Base-by-base conservation (phyloP, 768 basidiomycete genomes). In the Cystobasidiopsis lactophilus region DNA sequence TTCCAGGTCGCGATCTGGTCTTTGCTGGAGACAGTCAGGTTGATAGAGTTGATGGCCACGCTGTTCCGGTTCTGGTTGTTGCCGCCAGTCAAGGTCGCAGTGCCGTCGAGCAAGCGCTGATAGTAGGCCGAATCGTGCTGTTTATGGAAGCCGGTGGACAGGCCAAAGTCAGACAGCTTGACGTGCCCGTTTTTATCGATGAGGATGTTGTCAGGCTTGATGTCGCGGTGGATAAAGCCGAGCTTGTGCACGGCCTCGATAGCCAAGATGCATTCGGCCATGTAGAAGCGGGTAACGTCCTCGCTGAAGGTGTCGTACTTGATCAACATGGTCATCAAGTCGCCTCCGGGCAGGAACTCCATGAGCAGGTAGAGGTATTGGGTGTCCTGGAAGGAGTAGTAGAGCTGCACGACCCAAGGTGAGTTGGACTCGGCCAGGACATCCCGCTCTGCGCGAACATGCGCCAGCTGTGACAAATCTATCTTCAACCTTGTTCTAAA, bases 301-400 rank as follows among this genome's bases (percentile, higher is more conserved):
- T 96, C 91, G 0, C 84, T 84, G 69, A 96, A 96, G 0, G 89
- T 93, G 65, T 95, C 93, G 68, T 96, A 95, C 69, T 96, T 95
- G 73, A 96, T 95, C 53, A 95, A 73, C 91, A 96, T 96, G 3
- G 89, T 93, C 93, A 98, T 95, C 56, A 96, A 72, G 66, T 98
- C 93, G 30, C 93, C 93, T 43, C 93, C 93, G 52, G 91, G 89
- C 43, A 98, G 73, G 68, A 91, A 98, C 69, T 96, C 93, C 93
- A 96, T 96, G 71, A 96, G 82, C 51, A 98, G 73, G 69, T 96
- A 98, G 24, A 98, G 75, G 60, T 82, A 85, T 50, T 79, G 71
- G 1, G 82, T 70, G 65, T 96, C 93, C 66, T 96, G 93, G 44
- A 45, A 47, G 30, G 55, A 53, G 27, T 57, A 52, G 33, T 54